phyloP scores from a whole-genome alignment of 1,284 basidiomycete species.

The Ganoderma resinaceum region DNA sequence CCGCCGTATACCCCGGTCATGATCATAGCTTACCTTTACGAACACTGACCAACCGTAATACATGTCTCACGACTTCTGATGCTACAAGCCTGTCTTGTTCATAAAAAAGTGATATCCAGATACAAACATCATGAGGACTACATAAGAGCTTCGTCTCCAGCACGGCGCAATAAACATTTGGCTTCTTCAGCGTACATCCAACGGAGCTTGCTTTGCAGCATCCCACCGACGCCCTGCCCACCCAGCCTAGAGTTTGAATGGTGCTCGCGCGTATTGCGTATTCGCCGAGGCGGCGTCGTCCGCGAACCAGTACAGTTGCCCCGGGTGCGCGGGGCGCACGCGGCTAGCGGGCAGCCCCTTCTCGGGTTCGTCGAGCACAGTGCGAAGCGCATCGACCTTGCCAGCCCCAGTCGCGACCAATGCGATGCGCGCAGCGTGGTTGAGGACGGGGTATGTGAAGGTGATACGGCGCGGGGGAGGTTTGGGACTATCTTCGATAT shows the following conservation, averaged over 20 bases:
- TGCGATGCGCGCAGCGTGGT: slow-evolving; percentile 87
- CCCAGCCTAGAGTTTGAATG: slow-evolving; percentile 56
- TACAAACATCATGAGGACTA: slow-evolving; percentile 23
- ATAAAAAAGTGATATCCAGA: slow-evolving; percentile 10
- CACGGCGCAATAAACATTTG: slow-evolving; percentile 15
- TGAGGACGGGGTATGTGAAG: slow-evolving; percentile 91
- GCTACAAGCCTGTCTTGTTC: neutral
- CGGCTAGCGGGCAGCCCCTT: slow-evolving; percentile 83
- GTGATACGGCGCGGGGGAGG: slow-evolving; percentile 92
- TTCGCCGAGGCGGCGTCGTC: slow-evolving; percentile 81
- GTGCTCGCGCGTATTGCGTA: slow-evolving; percentile 61
- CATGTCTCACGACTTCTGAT: neutral
- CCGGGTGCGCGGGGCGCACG: slow-evolving; percentile 83
- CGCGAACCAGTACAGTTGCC: slow-evolving; percentile 91
- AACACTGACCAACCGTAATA: slow-evolving; percentile 11
- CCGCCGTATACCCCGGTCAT: slow-evolving; percentile 8
- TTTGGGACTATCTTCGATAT: slow-evolving; percentile 93
- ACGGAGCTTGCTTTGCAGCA: neutral
- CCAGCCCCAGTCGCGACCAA: slow-evolving; percentile 89
- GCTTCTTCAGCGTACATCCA: slow-evolving; percentile 24
- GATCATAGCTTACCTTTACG: slow-evolving; percentile 7
- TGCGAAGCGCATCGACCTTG: slow-evolving; percentile 83
- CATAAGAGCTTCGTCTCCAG: slow-evolving; percentile 16
- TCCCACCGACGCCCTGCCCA: neutral
- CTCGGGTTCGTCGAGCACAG: slow-evolving; percentile 85